These are phyloP conservation scores for Starmerella scarabaei DNA, from an alignment of 805 yeast species.

Conservation along the genomic window DNA sequence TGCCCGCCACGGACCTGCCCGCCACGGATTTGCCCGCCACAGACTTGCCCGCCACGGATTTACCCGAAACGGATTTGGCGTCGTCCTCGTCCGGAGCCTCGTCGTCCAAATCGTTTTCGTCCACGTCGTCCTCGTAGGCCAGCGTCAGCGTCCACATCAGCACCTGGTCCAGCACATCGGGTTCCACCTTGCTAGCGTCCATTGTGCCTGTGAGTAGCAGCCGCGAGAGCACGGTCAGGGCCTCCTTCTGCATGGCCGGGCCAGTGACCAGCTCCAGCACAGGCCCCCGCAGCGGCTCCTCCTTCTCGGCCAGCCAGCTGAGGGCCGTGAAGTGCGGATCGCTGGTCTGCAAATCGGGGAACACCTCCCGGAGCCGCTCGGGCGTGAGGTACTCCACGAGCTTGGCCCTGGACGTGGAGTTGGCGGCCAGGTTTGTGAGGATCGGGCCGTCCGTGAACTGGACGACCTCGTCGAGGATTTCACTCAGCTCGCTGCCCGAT, in stretches of 20 bases:
- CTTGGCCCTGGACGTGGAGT: constrained; percentile 10
- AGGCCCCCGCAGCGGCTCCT: constrained; percentile 7
- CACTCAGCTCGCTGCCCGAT: constrained; percentile 4
- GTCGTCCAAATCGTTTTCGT: not conserved
- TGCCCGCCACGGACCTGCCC: not conserved
- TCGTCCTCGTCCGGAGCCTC: not conserved
- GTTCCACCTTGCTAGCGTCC: not conserved
- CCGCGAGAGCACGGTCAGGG: constrained; percentile 7
- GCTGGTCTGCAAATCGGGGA: constrained; percentile 11
- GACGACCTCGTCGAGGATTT: constrained; percentile 10
- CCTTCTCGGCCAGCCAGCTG: constrained; percentile 17
- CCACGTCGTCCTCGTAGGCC: not conserved
- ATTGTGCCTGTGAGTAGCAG: constrained; percentile 9
- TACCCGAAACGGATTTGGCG: not conserved
- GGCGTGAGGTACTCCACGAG: constrained; percentile 10
- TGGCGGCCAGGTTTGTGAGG: constrained; percentile 17
- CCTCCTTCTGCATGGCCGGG: not conserved
- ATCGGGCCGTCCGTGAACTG: constrained; percentile 16
- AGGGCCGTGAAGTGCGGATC: constrained; percentile 18
- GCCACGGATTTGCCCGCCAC: not conserved
- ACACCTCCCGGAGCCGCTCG: constrained; percentile 5
- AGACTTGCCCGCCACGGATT: not conserved
- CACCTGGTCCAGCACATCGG: not conserved
- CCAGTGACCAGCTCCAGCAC: constrained; percentile 7
- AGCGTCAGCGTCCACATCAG: constrained; percentile 1